These are phyloP conservation scores for Trifolium repens DNA, from an alignment of 306 rosid species.

Conservation along the genomic window DNA sequence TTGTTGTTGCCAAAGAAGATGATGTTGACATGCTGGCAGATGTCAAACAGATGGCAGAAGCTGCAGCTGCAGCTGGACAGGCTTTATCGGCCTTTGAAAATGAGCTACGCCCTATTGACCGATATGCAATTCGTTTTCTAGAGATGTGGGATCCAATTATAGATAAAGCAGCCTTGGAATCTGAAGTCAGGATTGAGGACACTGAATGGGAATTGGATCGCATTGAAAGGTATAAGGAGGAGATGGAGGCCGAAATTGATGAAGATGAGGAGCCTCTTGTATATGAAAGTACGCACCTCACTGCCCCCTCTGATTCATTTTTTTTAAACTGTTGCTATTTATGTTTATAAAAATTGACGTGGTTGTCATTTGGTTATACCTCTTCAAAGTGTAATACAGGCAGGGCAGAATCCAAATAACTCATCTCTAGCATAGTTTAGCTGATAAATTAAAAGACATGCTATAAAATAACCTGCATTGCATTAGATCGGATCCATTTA, in stretches of 20 bases:
- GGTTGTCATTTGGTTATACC: slow-evolving; percentile 28
- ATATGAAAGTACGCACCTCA: slow-evolving; percentile 82
- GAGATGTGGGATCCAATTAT: slow-evolving; percentile 96
- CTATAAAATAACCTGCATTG: neutral
- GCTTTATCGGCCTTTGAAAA: slow-evolving; percentile 81
- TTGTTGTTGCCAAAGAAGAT: slow-evolving; percentile 66
- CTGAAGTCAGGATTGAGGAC: slow-evolving; percentile 90
- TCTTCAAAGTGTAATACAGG: slow-evolving; percentile 18
- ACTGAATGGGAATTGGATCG: slow-evolving; percentile 99
- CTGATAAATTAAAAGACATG: slow-evolving; percentile 14
- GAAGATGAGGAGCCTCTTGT: slow-evolving; percentile 99
- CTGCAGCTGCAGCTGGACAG: slow-evolving; percentile 94
- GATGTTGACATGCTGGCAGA: slow-evolving; percentile 94
- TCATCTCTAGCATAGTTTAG: slow-evolving; percentile 12
- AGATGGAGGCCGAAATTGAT: slow-evolving; percentile 99
- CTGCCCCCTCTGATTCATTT: slow-evolving; percentile 29
- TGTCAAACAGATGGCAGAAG: slow-evolving; percentile 95
- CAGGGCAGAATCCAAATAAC: slow-evolving; percentile 19
- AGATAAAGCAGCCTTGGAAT: slow-evolving; percentile 82
- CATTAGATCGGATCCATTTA: slow-evolving; percentile 12
- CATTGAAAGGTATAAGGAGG: slow-evolving; percentile 95
- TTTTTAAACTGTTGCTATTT: slow-evolving; percentile 15
- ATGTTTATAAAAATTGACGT: slow-evolving; percentile 19
- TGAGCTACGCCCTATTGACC: slow-evolving; percentile 90
- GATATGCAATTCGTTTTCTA: slow-evolving; percentile 92